Base-by-base conservation (phyloP, 1,284 basidiomycete species). In the Malassezia brasiliensis region DNA sequence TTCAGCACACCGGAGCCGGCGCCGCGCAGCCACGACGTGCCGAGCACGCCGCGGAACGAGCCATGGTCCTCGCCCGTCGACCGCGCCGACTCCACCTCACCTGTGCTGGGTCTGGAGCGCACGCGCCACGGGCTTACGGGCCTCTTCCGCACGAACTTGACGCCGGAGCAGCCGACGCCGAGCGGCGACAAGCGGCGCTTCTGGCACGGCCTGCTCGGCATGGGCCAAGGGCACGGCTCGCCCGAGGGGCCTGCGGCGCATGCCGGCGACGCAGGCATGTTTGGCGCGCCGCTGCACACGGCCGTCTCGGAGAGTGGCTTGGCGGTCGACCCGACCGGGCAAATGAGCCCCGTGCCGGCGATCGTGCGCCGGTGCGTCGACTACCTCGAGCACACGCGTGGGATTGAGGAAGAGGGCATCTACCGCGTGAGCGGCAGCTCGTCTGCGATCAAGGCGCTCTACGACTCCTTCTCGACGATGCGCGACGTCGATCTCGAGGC, bases 371-470 rank as follows among this genome's bases (percentile, higher is more conserved):
- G 93, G 52, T 89, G 87, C 65, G 75, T 78, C 41, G 76, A 78
- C 55, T 77, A 76, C 51, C 69, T 78, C 20, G 76, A 77, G 48
- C 82, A 83, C 32, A 89, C 89, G 76, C 82, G 88, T 69, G 93
- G 93, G 10, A 87, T 94, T 63, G 83, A 87, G 67, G 93, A 99
- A 72, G 93, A 99, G 77, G 93, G 93, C 35, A 94, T 99, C 63
- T 99, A 98, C 77, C 84, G 93, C 50, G 78, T 98, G 51, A 68
- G 64, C 3, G 74, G 73, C 31, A 66, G 63, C 39, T 63, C 68
- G 4, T 88, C 89, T 28, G 89, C 91, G 50, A 91, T 96, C 79
- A 96, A 96, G 79, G 83, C 80, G 42, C 79, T 98, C 55, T 90
- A 87, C 70, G 93, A 96, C 69, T 82, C 85, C 56, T 99, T 96